Percentiles rank a stretch among this genome's conserved stretches.
Conservation (phyloP, 306 rosid species). For the Cercis canadensis region DNA sequence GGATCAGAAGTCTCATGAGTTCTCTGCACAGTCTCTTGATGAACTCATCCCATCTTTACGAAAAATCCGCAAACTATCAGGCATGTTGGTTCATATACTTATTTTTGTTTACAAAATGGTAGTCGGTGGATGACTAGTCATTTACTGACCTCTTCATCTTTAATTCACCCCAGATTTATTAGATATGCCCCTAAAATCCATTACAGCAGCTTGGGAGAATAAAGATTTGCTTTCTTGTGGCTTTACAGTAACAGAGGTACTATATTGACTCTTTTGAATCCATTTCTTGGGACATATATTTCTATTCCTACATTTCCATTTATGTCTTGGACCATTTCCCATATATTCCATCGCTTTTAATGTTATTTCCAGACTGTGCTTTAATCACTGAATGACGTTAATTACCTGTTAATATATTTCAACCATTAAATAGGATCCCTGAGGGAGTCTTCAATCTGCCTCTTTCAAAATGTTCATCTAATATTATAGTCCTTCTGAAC, state of each 20-base stretch:
- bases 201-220: conserved; percentile 87
- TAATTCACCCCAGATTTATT: conserved; percentile 63
- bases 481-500: too few relatives aligned
- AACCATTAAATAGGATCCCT: too few relatives aligned
- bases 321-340: too few relatives aligned
- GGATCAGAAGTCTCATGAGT: conserved; percentile 58
- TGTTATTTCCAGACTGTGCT: too few relatives aligned
- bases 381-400: too few relatives aligned
- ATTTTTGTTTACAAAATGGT: conserved; percentile 1
- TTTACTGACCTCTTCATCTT: conserved; percentile 28
- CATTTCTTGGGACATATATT: too few relatives aligned
- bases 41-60: conserved; percentile 69
- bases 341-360: too few relatives aligned
- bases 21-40: conserved; percentile 51
- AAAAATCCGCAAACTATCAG: conserved; percentile 89
- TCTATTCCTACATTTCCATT: too few relatives aligned
- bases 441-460: too few relatives aligned
- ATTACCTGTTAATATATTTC: too few relatives aligned
- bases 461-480: too few relatives aligned
- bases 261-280: conserved; percentile 24
- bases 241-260: conserved; percentile 79
- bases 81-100: conserved; percentile 49
- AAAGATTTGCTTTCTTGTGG: conserved; percentile 61
- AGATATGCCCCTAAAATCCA: conserved; percentile 87
- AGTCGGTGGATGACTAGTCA: conserved; percentile 11